Conservation (phyloP, 441 rosid species). For the Gossypium laxum region DNA sequence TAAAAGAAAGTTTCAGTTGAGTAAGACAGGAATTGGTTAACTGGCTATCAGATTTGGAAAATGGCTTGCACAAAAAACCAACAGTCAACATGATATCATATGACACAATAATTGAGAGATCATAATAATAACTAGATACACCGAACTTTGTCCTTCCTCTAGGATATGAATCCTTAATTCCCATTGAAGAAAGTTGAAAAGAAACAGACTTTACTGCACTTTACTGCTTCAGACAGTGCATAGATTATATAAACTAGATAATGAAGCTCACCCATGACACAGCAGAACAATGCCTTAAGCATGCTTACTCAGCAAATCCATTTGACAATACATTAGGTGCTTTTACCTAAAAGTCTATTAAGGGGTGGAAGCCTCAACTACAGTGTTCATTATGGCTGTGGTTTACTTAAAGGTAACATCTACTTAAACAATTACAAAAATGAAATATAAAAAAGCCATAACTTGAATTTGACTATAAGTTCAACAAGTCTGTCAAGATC, state of each 20-base stretch:
- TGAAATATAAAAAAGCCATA: background rate
- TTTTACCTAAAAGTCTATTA: background rate
- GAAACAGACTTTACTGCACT: background rate
- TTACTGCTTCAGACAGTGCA: background rate
- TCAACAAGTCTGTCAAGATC: background rate
- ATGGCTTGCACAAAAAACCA: background rate
- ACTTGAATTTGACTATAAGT: background rate
- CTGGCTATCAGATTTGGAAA: background rate
- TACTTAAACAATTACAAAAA: constrained; percentile 1
- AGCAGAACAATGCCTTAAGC: background rate
- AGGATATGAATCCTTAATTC: background rate
- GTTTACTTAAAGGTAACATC: background rate
- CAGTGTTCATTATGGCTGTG: background rate
- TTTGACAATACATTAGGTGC: constrained; percentile 5
- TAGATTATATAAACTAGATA: background rate
- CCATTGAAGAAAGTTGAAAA: background rate
- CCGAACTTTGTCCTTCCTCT: background rate
- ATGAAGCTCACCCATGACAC: background rate
- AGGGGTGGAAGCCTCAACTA: background rate
- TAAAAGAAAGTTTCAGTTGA: background rate
- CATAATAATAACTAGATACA: background rate
- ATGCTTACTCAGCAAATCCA: background rate
- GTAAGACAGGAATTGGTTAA: background rate
- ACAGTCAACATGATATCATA: background rate
- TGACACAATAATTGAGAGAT: background rate